Conservation (phyloP, 73 alveolate species). For the Paramecium octaurelia region DNA sequence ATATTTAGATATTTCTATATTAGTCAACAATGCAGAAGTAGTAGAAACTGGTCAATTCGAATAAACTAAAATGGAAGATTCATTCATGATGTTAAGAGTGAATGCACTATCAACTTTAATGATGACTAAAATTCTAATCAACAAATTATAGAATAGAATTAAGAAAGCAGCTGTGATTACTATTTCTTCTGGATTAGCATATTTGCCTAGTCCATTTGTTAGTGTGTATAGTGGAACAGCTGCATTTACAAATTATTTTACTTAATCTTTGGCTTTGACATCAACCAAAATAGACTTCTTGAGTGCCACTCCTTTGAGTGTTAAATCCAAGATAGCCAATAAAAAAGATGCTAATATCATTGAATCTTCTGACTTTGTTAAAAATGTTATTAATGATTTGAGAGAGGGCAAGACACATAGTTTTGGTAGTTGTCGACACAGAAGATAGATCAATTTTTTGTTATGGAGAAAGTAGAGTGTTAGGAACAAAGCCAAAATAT, state of each 20-base stretch:
- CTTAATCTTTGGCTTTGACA: not conserved
- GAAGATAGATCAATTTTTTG: not conserved
- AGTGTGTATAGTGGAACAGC: conserved; percentile 14
- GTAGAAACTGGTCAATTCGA: not conserved
- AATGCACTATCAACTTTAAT: not conserved
- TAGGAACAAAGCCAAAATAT: not conserved
- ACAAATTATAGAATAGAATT: not conserved
- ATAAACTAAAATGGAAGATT: not conserved
- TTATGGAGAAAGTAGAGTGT: not conserved
- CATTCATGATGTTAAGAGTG: not conserved
- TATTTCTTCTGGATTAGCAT: conserved; percentile 39
- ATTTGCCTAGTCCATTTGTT: conserved; percentile 22
- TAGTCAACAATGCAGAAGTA: conserved; percentile 54
- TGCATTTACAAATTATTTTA: conserved; percentile 33
- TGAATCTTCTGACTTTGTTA: not conserved
- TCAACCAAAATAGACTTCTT: not conserved
- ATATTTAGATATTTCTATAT: conserved; percentile 40
- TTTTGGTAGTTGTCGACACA: not conserved
- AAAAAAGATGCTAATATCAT: not conserved
- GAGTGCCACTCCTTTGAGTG: not conserved
- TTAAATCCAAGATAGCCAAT: not conserved
- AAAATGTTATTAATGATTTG: not conserved
- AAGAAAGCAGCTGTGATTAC: conserved; percentile 31
- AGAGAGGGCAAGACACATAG: not conserved
- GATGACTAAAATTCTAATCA: not conserved